These are phyloP conservation scores for Drechslerella dactyloides DNA, from an alignment of 2,329 filamentous ascomycete species.

Conservation along the genomic window DNA sequence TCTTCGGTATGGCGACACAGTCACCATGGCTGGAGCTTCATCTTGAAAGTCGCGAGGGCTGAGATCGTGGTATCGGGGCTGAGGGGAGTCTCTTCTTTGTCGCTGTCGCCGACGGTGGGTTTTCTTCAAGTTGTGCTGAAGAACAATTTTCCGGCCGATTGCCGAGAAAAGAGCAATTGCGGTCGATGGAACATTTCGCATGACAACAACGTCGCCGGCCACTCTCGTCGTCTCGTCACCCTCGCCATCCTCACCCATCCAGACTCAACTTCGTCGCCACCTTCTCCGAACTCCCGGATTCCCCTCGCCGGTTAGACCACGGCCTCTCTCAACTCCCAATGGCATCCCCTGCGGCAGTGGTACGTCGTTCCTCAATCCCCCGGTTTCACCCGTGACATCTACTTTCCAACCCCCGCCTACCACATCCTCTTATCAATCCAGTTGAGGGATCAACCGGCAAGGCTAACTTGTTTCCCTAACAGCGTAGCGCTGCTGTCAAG, in stretches of 20 bases:
- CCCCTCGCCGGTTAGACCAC: background rate
- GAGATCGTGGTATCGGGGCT: too few relatives aligned
- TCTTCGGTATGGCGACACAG: slow-evolving; percentile 6
- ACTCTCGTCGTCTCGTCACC: background rate
- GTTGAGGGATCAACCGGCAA: too few relatives aligned
- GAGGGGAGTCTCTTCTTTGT: too few relatives aligned
- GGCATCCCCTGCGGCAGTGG: slow-evolving; percentile 46
- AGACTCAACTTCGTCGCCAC: background rate
- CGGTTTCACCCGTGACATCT: background rate
- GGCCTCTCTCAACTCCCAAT: slow-evolving; percentile 13
- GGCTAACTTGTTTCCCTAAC: slow-evolving; percentile 53
- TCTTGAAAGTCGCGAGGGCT: slow-evolving; percentile 17
- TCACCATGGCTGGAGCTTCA: slow-evolving; percentile 33
- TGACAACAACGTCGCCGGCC: background rate
- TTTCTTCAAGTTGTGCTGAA: too few relatives aligned
- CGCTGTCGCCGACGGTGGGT: too few relatives aligned
- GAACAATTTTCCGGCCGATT: too few relatives aligned
- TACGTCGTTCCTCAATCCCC: slow-evolving; percentile 15
- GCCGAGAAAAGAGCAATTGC: too few relatives aligned
- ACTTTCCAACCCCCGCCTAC: slow-evolving; percentile 8
- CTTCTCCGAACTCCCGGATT: background rate
- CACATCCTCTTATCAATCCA: background rate
- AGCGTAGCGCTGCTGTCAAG: slow-evolving; percentile 99
- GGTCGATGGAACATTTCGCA: too few relatives aligned
- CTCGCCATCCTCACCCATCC: slow-evolving; percentile 4